These are phyloP conservation scores for Medicago ruthenica DNA, from an alignment of 306 rosid species.

Conservation along the genomic window DNA sequence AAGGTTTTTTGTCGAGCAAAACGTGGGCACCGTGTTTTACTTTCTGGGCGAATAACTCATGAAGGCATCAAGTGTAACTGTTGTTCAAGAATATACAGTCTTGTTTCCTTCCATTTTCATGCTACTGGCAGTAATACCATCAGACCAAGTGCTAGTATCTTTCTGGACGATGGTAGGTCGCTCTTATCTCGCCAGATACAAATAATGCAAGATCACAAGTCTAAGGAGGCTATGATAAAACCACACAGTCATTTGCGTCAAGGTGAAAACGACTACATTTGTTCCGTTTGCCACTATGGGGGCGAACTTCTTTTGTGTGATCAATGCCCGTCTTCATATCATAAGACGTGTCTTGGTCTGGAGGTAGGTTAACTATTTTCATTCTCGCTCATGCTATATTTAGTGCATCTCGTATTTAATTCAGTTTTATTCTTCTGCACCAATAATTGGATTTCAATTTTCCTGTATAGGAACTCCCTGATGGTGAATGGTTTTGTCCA, in stretches of 20 bases:
- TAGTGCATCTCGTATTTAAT: background rate
- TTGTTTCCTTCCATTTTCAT: constrained; percentile 62
- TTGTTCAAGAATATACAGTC: constrained; percentile 57
- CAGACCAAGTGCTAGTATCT: constrained; percentile 61
- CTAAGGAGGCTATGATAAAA: constrained; percentile 37
- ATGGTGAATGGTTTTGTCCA: constrained; percentile 92
- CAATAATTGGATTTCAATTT: constrained; percentile 37
- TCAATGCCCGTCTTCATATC: constrained; percentile 83
- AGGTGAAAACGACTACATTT: constrained; percentile 70
- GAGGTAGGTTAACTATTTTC: constrained; percentile 57
- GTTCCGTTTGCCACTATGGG: constrained; percentile 83
- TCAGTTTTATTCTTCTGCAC: background rate
- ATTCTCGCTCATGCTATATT: constrained; percentile 32
- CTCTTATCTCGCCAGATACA: constrained; percentile 66
- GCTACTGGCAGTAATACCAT: constrained; percentile 50
- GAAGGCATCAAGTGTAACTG: constrained; percentile 86
- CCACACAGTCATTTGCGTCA: constrained; percentile 21
- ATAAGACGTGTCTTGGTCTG: constrained; percentile 67
- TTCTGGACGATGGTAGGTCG: constrained; percentile 75
- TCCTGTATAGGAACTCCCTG: constrained; percentile 69
- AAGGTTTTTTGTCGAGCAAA: constrained; percentile 58
- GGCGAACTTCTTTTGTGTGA: constrained; percentile 87
- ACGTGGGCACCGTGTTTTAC: constrained; percentile 29
- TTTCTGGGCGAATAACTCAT: constrained; percentile 65
- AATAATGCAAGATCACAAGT: constrained; percentile 45